Evolutionary conservation across 2,329 filamentous ascomycete species (phyloP).

Genomic region (Paraconiothyrium brasiliense): DNA sequence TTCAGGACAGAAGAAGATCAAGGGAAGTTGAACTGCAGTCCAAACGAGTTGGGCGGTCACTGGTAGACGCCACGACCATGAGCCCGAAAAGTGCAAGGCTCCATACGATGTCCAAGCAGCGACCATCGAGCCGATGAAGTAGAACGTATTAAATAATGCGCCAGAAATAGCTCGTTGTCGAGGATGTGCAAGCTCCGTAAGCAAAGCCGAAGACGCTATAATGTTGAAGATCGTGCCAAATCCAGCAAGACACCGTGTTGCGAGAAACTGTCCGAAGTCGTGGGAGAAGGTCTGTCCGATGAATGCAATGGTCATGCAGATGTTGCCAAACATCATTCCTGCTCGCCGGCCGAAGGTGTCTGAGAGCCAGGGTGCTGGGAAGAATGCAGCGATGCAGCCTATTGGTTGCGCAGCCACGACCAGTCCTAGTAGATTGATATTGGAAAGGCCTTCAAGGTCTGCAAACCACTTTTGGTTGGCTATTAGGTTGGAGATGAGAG

Average conservation of each 20-base stretch:
- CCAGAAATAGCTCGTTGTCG: slow-evolving; percentile 24
- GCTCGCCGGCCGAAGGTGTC: slow-evolving; percentile 27
- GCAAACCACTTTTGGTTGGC: slow-evolving; percentile 23
- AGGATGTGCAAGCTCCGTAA: slow-evolving; percentile 28
- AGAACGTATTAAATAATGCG: slow-evolving; percentile 30
- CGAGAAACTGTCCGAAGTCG: slow-evolving; percentile 18
- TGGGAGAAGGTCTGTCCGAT: slow-evolving; percentile 23
- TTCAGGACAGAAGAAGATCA: slow-evolving; percentile 56
- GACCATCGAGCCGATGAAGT: slow-evolving; percentile 24
- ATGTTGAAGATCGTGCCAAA: slow-evolving; percentile 26
- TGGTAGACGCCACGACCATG: slow-evolving; percentile 26
- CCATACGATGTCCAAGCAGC: slow-evolving; percentile 24
- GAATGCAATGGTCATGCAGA: slow-evolving; percentile 21
- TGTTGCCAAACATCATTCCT: slow-evolving; percentile 24
- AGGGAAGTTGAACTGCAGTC: slow-evolving; percentile 16
- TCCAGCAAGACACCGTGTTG: slow-evolving; percentile 20
- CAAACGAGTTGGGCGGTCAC: slow-evolving; percentile 23
- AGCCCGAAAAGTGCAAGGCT: slow-evolving; percentile 15
- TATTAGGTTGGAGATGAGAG: slow-evolving; percentile 29
- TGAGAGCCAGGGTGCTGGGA: slow-evolving; percentile 29
- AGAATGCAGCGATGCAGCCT: slow-evolving; percentile 30
- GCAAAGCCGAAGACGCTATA: slow-evolving; percentile 22
- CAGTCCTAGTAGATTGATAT: slow-evolving; percentile 21
- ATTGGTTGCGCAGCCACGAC: slow-evolving; percentile 27
- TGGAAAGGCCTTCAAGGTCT: slow-evolving; percentile 21